A percentile compares a stretch with the other conserved stretches of the same genome.
phyloP scores from a whole-genome alignment of 352 stramenopile genomes.

The Phytophthora sp. region DNA sequence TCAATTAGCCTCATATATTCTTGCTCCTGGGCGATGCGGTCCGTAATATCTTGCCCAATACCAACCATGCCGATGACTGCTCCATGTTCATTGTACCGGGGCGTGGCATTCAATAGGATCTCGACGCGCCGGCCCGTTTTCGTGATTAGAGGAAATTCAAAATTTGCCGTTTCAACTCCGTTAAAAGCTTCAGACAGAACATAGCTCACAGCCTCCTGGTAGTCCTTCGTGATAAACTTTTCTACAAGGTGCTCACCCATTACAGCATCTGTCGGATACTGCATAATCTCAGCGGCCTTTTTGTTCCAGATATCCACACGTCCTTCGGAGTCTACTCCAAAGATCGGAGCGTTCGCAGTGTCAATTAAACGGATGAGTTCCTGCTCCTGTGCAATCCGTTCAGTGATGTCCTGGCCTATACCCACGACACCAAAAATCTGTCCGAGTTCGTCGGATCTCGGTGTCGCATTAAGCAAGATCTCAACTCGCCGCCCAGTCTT shows the following conservation, averaged over 20 bases:
- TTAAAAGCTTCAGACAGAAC: slow-evolving; percentile 65
- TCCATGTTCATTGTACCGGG: slow-evolving; percentile 52
- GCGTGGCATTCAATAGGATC: slow-evolving; percentile 59
- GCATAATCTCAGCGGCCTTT: slow-evolving; percentile 68
- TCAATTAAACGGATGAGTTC: slow-evolving; percentile 75
- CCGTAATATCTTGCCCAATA: slow-evolving; percentile 74
- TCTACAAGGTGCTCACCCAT: slow-evolving; percentile 67
- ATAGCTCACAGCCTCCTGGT: slow-evolving; percentile 55
- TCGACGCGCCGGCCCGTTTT: slow-evolving; percentile 48
- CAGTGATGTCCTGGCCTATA: slow-evolving; percentile 80
- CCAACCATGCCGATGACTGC: slow-evolving; percentile 62
- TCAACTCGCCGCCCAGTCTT: slow-evolving; percentile 50
- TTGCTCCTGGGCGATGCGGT: slow-evolving; percentile 67
- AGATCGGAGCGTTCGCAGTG: slow-evolving; percentile 75
- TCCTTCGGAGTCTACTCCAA: slow-evolving; percentile 69
- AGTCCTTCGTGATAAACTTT: slow-evolving; percentile 67
- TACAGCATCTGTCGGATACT: slow-evolving; percentile 62
- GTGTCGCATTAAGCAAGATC: slow-evolving; percentile 78
- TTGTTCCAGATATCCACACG: slow-evolving; percentile 75
- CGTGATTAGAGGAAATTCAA: slow-evolving; percentile 71
- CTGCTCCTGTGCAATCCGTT: slow-evolving; percentile 65
- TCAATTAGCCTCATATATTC: slow-evolving; percentile 78
- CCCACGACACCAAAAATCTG: slow-evolving; percentile 83
- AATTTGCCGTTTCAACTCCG: slow-evolving; percentile 62
- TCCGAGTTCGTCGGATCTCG: slow-evolving; percentile 64